A percentile compares a stretch with the other conserved stretches of the same genome.
These are phyloP conservation scores for Pyricularia grisea DNA, from an alignment of 2,329 filamentous ascomycete species.

Conservation along the genomic window DNA sequence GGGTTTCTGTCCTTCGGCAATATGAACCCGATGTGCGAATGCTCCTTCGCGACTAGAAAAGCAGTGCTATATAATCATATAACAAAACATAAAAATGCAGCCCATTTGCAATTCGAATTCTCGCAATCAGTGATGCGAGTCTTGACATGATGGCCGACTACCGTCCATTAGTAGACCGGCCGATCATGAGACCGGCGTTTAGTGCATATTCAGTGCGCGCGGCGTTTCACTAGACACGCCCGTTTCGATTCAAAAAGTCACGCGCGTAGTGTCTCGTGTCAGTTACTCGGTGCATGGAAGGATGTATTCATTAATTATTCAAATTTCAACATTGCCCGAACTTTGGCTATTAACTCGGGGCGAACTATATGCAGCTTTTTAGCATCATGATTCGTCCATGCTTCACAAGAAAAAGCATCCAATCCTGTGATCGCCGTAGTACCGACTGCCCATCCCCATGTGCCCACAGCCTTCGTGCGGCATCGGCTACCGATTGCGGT, in stretches of 20 bases:
- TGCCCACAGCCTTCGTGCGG: background rate
- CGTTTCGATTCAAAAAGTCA: background rate
- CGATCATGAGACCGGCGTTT: background rate
- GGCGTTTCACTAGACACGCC: background rate
- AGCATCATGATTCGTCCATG: background rate
- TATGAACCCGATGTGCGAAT: background rate
- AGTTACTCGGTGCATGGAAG: background rate
- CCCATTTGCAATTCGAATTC: background rate
- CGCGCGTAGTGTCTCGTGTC: background rate
- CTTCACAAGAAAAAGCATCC: background rate
- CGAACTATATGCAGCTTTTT: background rate
- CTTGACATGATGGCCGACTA: background rate
- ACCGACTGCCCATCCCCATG: background rate
- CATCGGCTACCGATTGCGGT: slow-evolving; percentile 47
- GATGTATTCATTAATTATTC: background rate
- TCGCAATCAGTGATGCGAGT: background rate
- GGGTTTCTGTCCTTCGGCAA: background rate
- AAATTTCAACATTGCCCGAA: background rate
- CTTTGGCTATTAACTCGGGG: background rate
- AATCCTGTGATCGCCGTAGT: background rate
- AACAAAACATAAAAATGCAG: too few relatives aligned
- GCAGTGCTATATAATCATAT: too few relatives aligned
- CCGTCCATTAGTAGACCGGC: background rate
- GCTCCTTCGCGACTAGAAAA: background rate
- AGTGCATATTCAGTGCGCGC: background rate